Evolutionary conservation across 768 basidiomycete genomes (phyloP).

Genomic region (Tremella mesenterica): DNA sequence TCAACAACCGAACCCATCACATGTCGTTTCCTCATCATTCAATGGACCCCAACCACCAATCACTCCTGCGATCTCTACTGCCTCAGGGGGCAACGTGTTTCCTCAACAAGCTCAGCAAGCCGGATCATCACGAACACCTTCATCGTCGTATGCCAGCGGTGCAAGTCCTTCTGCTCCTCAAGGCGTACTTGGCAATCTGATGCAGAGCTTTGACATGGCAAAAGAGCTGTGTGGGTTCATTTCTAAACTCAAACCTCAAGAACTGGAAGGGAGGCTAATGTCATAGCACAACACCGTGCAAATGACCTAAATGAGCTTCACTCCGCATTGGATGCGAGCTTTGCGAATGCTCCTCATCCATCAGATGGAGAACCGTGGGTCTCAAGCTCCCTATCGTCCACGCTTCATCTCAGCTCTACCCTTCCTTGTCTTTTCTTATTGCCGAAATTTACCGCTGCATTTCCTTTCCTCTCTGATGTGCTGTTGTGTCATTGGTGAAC

Average conservation of each 20-base stretch:
- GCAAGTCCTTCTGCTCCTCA: slow-evolving; percentile 11
- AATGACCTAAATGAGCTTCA: slow-evolving; percentile 80
- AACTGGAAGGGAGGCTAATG: background rate
- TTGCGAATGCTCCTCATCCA: slow-evolving; percentile 78
- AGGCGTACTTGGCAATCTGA: slow-evolving; percentile 76
- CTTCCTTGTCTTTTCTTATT: no score
- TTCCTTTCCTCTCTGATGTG: no score
- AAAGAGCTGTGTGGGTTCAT: slow-evolving; percentile 78
- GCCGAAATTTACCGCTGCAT: no score
- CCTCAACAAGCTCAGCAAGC: slow-evolving; percentile 27
- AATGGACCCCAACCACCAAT: background rate
- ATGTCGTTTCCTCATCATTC: background rate
- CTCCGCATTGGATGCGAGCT: slow-evolving; percentile 86
- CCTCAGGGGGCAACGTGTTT: slow-evolving; percentile 1
- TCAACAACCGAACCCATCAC: background rate
- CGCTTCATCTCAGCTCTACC: no score
- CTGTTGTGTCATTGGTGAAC: background rate
- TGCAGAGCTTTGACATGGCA: slow-evolving; percentile 86
- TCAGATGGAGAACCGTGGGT: slow-evolving; percentile 86
- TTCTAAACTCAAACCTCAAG: background rate
- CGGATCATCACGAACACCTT: slow-evolving; percentile 19
- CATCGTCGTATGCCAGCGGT: slow-evolving; percentile 1
- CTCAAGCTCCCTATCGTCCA: no score
- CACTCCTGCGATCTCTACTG: background rate
- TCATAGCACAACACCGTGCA: slow-evolving; percentile 38